Percentiles rank a stretch among this genome's conserved stretches.
Evolutionary conservation across 2,329 filamentous ascomycete species (phyloP).

Genomic region (Ceratocystiopsis sp.): DNA sequence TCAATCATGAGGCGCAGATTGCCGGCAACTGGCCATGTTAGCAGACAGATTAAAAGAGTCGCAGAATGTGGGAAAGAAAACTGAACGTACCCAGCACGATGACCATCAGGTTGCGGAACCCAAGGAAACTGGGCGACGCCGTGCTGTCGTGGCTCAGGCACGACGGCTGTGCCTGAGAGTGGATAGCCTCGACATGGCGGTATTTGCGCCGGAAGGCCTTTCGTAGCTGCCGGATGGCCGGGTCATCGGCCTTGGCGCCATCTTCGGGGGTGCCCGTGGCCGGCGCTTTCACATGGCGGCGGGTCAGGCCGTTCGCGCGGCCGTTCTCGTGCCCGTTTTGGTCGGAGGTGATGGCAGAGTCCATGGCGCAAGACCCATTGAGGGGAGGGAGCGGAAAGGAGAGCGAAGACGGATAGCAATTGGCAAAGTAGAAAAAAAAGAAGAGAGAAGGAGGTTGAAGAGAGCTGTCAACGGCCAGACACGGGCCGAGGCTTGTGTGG

Average conservation of each 20-base stretch:
- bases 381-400: too few species aligned
- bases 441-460: too few species aligned
- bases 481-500: too few species aligned
- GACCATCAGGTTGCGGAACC: constrained; percentile 92
- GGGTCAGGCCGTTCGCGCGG: too few species aligned
- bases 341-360: too few species aligned
- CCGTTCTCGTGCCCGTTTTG: too few species aligned
- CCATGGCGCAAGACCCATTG: too few species aligned
- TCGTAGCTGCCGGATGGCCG: constrained; percentile 14
- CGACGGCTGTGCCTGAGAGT: constrained; percentile 54
- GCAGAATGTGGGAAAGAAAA: background rate
- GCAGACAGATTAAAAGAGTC: background rate
- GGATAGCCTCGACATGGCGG: constrained; percentile 79
- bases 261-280: too few species aligned
- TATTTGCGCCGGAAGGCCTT: constrained; percentile 47
- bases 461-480: too few species aligned
- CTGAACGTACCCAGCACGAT: constrained; percentile 57
- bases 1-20: constrained; percentile 91
- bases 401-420: too few species aligned
- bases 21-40: constrained; percentile 51
- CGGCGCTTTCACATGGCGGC: too few species aligned
- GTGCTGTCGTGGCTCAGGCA: constrained; percentile 73
- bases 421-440: too few species aligned
- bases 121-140: constrained; percentile 65
- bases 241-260: constrained; percentile 9